Percentiles rank a stretch among this genome's conserved stretches.
Evolutionary conservation across 352 stramenopile genomes (phyloP).

Genomic region (Globisporangium carolinianum): DNA sequence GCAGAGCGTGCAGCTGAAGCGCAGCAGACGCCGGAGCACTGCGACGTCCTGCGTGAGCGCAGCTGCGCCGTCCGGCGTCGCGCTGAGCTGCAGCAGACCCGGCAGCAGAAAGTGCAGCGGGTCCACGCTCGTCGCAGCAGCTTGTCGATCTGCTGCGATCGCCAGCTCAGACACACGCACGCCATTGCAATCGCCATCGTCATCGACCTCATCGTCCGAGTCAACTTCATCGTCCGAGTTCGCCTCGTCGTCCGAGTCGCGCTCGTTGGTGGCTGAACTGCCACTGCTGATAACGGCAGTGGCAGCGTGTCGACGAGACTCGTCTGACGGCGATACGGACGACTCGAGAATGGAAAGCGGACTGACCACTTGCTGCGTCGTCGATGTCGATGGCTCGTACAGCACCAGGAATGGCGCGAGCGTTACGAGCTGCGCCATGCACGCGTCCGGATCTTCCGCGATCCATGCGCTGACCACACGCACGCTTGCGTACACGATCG

Average conservation of each 20-base stretch:
- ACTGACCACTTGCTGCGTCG: neutral
- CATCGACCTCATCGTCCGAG: slow-evolving; percentile 63
- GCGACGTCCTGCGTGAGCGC: slow-evolving; percentile 51
- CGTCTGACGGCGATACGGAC: neutral
- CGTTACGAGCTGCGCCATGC: slow-evolving; percentile 55
- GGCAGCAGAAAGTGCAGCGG: slow-evolving; percentile 78
- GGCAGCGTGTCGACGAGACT: no score
- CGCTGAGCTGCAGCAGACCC: slow-evolving; percentile 74
- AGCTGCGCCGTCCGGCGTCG: slow-evolving; percentile 42
- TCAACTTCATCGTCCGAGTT: slow-evolving; percentile 71
- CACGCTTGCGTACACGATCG: slow-evolving; percentile 69
- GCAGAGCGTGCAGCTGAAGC: slow-evolving; percentile 72
- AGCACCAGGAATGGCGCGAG: slow-evolving; percentile 77
- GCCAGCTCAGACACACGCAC: slow-evolving; percentile 18
- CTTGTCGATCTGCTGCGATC: slow-evolving; percentile 20
- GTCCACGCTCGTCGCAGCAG: slow-evolving; percentile 26
- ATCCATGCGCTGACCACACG: slow-evolving; percentile 77
- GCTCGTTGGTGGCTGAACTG: slow-evolving; percentile 3
- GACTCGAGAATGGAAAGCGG: neutral
- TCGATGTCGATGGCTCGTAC: slow-evolving; percentile 26
- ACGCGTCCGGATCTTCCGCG: slow-evolving; percentile 75
- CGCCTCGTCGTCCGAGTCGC: slow-evolving; percentile 20
- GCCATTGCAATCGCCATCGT: neutral
- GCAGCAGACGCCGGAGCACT: slow-evolving; percentile 60
- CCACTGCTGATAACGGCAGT: neutral